Evolutionary conservation across 345 rosid genomes (phyloP).

Genomic region (Erysimum cheiranthoides): DNA sequence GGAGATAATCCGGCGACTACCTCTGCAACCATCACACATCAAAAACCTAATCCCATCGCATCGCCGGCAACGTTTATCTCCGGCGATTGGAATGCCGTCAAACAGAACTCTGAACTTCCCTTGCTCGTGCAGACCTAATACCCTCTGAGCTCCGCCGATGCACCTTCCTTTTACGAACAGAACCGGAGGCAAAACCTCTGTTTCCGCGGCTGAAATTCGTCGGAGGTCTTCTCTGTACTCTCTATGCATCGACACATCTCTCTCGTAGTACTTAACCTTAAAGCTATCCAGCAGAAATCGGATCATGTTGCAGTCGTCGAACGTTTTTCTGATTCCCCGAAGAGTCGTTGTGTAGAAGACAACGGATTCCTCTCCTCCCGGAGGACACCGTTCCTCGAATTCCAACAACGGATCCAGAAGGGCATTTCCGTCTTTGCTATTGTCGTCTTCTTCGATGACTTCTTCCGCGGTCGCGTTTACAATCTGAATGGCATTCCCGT

Average conservation of each 20-base stretch:
- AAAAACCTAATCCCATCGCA: conserved; percentile 76
- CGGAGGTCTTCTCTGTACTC: conserved; percentile 76
- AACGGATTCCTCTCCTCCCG: conserved; percentile 69
- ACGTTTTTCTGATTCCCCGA: conserved; percentile 84
- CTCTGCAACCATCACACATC: conserved; percentile 72
- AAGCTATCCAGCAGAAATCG: conserved; percentile 77
- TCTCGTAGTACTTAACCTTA: conserved; percentile 60
- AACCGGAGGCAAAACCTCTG: conserved; percentile 70
- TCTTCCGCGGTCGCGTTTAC: background rate
- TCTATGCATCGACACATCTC: conserved; percentile 82
- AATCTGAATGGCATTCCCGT: conserved; percentile 1
- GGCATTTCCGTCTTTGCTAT: conserved; percentile 31
- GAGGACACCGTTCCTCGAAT: conserved; percentile 71
- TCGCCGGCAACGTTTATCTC: conserved; percentile 47
- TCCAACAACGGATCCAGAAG: conserved; percentile 45
- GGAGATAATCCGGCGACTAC: conserved; percentile 59
- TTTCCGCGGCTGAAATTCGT: conserved; percentile 49
- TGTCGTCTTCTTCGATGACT: conserved; percentile 29
- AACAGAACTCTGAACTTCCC: conserved; percentile 68
- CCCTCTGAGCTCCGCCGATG: conserved; percentile 84
- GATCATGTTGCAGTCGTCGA: conserved; percentile 74
- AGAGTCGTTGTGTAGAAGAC: conserved; percentile 81
- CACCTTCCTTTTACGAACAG: conserved; percentile 79
- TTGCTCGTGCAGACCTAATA: conserved; percentile 68
- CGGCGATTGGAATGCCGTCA: conserved; percentile 57